phyloP scores from a whole-genome alignment of 129 eudicot species.

The Flaveria sonorensis region DNA sequence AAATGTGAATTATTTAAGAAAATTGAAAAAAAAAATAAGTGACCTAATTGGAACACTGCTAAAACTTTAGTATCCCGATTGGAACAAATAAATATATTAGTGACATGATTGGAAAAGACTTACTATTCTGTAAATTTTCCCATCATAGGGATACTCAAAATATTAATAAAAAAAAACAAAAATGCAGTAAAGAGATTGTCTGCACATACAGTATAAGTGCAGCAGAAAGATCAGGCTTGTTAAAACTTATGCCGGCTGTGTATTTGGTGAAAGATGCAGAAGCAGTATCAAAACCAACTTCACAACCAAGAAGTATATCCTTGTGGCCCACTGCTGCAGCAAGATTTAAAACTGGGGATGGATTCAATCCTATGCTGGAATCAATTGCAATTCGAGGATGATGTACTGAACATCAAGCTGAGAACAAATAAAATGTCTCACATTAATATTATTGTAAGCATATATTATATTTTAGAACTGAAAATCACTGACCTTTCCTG shows the following conservation, averaged over 20 bases:
- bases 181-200: constrained; percentile 3
- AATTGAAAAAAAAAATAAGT: no score
- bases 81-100: no score
- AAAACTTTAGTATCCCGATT: no score
- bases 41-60: no score
- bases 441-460: constrained; percentile 1
- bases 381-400: constrained; percentile 69
- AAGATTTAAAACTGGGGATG: constrained; percentile 71
- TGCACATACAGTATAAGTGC: constrained; percentile 70
- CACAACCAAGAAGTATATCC: constrained; percentile 75
- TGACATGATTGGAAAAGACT: no score
- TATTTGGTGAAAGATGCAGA: constrained; percentile 81
- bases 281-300: constrained; percentile 79
- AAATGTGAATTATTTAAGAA: no score
- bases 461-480: background rate
- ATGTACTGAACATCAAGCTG: constrained; percentile 89
- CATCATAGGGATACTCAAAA: background rate
- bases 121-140: no score
- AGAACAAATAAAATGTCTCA: constrained; percentile 8
- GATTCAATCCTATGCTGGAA: constrained; percentile 84
- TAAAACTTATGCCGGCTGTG: constrained; percentile 76
- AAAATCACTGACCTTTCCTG: constrained; percentile 74
- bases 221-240: constrained; percentile 77
- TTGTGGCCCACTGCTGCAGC: constrained; percentile 73
- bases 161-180: background rate